A percentile compares a stretch with the other conserved stretches of the same genome.
These are phyloP conservation scores for Sophora flavescens DNA, from an alignment of 306 rosid species.

Conservation along the genomic window DNA sequence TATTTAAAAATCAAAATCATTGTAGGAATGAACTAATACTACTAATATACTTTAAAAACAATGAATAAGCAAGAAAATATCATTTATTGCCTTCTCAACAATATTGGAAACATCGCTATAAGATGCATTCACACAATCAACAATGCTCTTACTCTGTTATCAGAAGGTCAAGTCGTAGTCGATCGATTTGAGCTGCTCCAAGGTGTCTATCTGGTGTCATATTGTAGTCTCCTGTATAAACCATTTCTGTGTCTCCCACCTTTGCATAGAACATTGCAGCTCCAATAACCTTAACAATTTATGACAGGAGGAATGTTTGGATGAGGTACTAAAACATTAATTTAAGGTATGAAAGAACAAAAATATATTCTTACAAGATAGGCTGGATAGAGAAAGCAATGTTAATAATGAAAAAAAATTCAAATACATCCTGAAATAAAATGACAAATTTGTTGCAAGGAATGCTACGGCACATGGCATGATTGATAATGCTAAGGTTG, in stretches of 20 bases:
- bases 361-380: background rate
- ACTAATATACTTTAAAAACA: background rate
- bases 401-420: background rate
- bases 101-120: conserved; percentile 3
- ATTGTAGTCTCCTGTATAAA: conserved; percentile 97
- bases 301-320: conserved; percentile 11
- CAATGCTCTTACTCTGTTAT: conserved; percentile 77
- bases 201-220: conserved; percentile 98
- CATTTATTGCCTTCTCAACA: conserved; percentile 32
- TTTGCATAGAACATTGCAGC: conserved; percentile 98
- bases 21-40: conserved; percentile 25
- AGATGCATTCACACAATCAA: conserved; percentile 19
- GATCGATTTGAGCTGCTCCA: conserved; percentile 96
- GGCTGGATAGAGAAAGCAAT: conserved; percentile 9
- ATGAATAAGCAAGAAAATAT: conserved; percentile 2
- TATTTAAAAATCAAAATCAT: background rate
- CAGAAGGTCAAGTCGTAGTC: conserved; percentile 86
- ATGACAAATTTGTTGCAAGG: conserved; percentile 9
- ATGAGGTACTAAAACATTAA: conserved; percentile 30
- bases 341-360: conserved; percentile 34
- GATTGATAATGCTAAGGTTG: background rate
- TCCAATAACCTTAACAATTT: conserved; percentile 80
- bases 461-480: conserved; percentile 25
- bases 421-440: conserved; percentile 29
- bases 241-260: conserved; percentile 85